Evolutionary conservation across 257 asterid species (phyloP).

Genomic region (Coffea canephora): DNA sequence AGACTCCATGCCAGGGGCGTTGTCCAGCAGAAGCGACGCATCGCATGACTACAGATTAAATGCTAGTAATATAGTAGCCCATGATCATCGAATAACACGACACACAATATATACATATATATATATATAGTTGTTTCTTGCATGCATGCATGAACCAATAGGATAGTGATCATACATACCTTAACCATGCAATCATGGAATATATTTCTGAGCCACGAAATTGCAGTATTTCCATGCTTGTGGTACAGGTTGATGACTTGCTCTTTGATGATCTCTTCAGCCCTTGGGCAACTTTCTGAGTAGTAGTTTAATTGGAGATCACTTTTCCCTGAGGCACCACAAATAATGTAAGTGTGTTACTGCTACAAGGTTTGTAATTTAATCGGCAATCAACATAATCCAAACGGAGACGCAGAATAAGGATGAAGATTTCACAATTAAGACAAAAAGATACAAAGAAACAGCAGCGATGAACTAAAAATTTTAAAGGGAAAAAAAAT

Average conservation of each 20-base stretch:
- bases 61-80: background rate
- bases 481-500: background rate
- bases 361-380: too few relatives aligned
- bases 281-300: slow-evolving; percentile 64
- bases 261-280: slow-evolving; percentile 63
- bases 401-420: too few relatives aligned
- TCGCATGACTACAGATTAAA: slow-evolving; percentile 61
- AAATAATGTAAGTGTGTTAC: background rate
- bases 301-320: slow-evolving; percentile 62
- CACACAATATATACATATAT: too few relatives aligned
- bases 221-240: slow-evolving; percentile 65
- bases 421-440: too few relatives aligned
- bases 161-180: slow-evolving; percentile 27
- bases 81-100: too few relatives aligned
- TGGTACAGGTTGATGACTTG: slow-evolving; percentile 53
- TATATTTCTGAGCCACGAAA: slow-evolving; percentile 80
- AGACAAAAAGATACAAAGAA: background rate
- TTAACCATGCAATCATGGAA: slow-evolving; percentile 83
- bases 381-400: too few relatives aligned
- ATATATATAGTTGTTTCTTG: background rate
- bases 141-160: background rate
- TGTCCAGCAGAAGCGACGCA: slow-evolving; percentile 69
- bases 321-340: slow-evolving; percentile 22
- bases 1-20: slow-evolving; percentile 40
- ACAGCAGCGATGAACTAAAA: background rate